Conservation (phyloP, 768 basidiomycete genomes). For the Mycena vitilis region DNA sequence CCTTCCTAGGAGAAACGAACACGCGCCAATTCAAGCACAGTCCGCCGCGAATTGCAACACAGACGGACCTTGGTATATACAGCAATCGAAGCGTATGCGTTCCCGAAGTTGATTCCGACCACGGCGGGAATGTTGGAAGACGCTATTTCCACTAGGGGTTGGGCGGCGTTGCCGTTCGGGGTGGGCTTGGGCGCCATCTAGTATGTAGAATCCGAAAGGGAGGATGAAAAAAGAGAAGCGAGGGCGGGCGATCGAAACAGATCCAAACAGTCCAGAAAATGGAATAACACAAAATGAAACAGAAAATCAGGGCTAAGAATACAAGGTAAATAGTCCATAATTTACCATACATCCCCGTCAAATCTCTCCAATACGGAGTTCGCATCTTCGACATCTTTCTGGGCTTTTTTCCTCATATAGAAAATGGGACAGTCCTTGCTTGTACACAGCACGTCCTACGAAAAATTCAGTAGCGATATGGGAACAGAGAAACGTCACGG, state of each 20-base stretch:
- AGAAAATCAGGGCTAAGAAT: too few relatives aligned
- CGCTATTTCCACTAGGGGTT: slow-evolving; percentile 44
- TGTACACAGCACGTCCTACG: slow-evolving; percentile 93
- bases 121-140: slow-evolving; percentile 64
- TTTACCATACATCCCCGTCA: slow-evolving; percentile 78
- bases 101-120: slow-evolving; percentile 96
- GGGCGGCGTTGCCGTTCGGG: slow-evolving; percentile 64
- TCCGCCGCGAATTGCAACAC: neutral
- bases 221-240: slow-evolving; percentile 13
- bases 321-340: neutral
- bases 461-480: slow-evolving; percentile 2
- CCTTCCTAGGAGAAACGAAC: slow-evolving; percentile 71
- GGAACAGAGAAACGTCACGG: slow-evolving; percentile 18
- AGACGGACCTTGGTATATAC: slow-evolving; percentile 88
- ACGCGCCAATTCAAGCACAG: slow-evolving; percentile 7
- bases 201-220: neutral
- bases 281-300: neutral
- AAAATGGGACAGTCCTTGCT: slow-evolving; percentile 99
- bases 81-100: slow-evolving; percentile 94
- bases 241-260: slow-evolving; percentile 12
- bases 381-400: slow-evolving; percentile 96
- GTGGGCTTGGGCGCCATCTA: slow-evolving; percentile 54
- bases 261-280: slow-evolving; percentile 8
- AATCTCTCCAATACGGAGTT: slow-evolving; percentile 86
- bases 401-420: slow-evolving; percentile 98